Conservation (phyloP, 202 grass and related monocot species). For the Carex arenaria region DNA sequence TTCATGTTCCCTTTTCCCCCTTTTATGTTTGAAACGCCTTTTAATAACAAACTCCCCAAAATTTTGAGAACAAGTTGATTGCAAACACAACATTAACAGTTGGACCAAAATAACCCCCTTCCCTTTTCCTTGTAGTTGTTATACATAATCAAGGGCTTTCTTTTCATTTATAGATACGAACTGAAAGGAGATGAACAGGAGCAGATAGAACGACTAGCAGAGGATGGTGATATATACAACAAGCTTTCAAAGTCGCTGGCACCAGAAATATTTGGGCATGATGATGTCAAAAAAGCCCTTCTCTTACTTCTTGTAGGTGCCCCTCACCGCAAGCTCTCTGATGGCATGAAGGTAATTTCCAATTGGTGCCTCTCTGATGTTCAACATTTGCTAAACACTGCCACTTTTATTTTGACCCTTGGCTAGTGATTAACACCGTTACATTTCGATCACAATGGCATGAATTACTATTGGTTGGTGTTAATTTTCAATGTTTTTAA, state of each 20-base stretch:
- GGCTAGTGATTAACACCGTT: background rate
- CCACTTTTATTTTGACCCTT: background rate
- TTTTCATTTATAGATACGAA: constrained; percentile 65
- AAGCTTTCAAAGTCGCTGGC: constrained; percentile 86
- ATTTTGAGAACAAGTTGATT: background rate
- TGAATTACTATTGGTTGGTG: background rate
- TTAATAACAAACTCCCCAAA: background rate
- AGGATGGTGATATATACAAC: constrained; percentile 97
- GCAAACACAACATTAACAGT: constrained; percentile 5
- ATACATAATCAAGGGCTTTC: background rate
- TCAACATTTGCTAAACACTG: background rate
- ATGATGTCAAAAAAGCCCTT: constrained; percentile 97
- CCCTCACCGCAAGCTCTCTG: constrained; percentile 82
- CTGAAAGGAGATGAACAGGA: constrained; percentile 96
- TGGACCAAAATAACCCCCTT: background rate
- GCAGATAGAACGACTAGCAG: constrained; percentile 75
- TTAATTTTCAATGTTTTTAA: background rate
- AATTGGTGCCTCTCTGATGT: background rate
- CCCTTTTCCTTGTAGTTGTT: background rate
- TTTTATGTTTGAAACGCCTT: background rate
- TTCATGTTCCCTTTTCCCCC: background rate
- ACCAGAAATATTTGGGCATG: constrained; percentile 99
- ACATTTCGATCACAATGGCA: background rate
- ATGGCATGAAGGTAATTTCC: constrained; percentile 94
- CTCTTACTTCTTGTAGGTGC: constrained; percentile 90